Evolutionary conservation across 257 asterid genomes (phyloP), one percentile per base, ranked within the genome.

Genomic region (Solanum chiquidenum): DNA sequence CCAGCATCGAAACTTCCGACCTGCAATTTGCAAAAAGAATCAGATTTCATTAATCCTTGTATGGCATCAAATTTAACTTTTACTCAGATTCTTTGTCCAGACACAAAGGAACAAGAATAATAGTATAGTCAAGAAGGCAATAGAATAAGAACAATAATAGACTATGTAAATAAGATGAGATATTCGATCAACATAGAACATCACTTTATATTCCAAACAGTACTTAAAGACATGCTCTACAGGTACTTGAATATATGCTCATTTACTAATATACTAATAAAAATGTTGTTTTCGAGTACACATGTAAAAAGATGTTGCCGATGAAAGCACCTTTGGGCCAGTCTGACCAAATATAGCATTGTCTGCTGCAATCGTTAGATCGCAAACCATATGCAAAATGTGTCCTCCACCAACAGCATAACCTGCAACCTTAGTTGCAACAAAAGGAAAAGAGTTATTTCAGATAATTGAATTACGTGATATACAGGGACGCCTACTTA

Each of bases 1-100:
- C 99, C 99, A 88, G 99, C 99, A 90, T 97, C 99, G 84, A 95
- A 97, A 93, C 99, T 97, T 91, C 99, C 99, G 40, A 97, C 99
- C 98, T 96, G 90, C 86, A 92, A 73, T 87, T 58, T 58, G 42
- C 82, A 46, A 79, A 46, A 18, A 46, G 85, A 46, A 79, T 79
- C 66, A 42, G 84, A 44, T 79, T 14, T 79, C 85, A 49, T 75
- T n/a, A 86, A 74, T 34, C 84, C 7, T 37, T 38, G n/a, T 25
- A 25, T 77, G 62, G n/a, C 13, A 44, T 79, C 38, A 44, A 46
- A 44, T 44, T 79, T 27, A 79, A 79, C 40, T 44, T 55, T 79
- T 79, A 79, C 8, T 0, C 16, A 44, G 38, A 44, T 27, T 79
- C 21, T 79, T 79, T 46, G 16, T 14, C 38, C 85, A 79, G 27